Evolutionary conservation across 2,329 filamentous ascomycete genomes (phyloP).

Genomic region (Trichothecium sympodiale): DNA sequence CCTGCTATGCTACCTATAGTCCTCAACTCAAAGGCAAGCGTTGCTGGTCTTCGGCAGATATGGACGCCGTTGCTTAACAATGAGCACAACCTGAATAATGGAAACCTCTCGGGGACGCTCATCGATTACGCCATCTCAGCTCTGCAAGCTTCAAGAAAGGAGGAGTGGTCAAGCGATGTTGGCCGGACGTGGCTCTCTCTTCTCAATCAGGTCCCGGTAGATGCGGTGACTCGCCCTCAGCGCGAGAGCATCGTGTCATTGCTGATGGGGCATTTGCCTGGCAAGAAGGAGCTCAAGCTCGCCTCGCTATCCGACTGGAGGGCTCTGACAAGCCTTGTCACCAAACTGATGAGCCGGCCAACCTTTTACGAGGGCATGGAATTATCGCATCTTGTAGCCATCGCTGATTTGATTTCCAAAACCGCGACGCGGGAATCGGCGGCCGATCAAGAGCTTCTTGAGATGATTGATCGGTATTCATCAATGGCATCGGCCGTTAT

Average conservation of each 20-base stretch:
- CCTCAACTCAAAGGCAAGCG: conserved; percentile 8
- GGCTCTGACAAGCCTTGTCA: conserved; percentile 30
- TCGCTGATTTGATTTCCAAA: conserved; percentile 18
- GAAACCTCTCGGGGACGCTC: conserved; percentile 18
- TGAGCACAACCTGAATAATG: conserved; percentile 25
- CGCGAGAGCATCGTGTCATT: conserved; percentile 31
- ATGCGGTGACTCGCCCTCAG: conserved; percentile 28
- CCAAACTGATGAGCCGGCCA: conserved; percentile 38
- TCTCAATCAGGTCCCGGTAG: conserved; percentile 22
- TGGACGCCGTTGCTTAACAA: conserved; percentile 23
- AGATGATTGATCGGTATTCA: conserved; percentile 21
- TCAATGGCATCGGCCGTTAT: conserved; percentile 19
- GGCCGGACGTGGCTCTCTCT: conserved; percentile 18
- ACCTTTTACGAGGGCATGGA: conserved; percentile 38
- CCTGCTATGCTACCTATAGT: conserved; percentile 14
- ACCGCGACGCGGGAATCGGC: background rate
- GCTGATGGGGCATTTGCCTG: conserved; percentile 8
- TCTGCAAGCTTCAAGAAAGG: conserved; percentile 16
- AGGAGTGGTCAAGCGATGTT: conserved; percentile 17
- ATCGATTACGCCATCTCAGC: conserved; percentile 19
- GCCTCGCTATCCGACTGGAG: conserved; percentile 20
- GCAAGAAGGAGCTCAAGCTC: conserved; percentile 7
- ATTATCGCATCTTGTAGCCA: conserved; percentile 23
- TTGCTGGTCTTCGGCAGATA: conserved; percentile 10
- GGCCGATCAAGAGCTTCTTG: conserved; percentile 15